phyloP scores from a whole-genome alignment of 148 eudicot genomes.

The Vaccinium corymbosum region DNA sequence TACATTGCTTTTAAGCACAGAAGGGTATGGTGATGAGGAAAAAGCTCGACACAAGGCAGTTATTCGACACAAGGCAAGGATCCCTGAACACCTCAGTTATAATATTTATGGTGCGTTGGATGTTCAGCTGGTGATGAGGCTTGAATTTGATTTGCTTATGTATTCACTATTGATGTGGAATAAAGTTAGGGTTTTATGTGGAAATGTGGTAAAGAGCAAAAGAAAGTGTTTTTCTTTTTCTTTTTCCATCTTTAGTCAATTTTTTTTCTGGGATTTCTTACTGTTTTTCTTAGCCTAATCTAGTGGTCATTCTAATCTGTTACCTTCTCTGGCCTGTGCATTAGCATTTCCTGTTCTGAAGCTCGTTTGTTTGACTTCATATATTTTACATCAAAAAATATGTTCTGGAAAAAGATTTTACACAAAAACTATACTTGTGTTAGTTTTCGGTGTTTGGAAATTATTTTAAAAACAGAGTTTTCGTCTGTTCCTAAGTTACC shows the following conservation, averaged over 20 bases:
- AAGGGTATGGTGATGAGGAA: constrained; percentile 48
- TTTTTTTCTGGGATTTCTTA: not conserved
- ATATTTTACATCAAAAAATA: not conserved
- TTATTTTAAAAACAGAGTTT: not conserved
- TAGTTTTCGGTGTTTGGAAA: not conserved
- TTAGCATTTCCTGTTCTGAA: not conserved
- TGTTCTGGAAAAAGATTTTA: not conserved
- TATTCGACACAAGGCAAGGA: constrained; percentile 77
- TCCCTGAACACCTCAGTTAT: not conserved
- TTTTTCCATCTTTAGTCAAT: not conserved
- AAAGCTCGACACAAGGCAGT: constrained; percentile 69
- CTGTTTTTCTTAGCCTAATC: not conserved
- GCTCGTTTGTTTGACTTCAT: not conserved
- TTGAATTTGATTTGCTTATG: not conserved
- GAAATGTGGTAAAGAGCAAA: not conserved
- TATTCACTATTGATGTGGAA: not conserved
- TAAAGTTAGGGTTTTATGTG: not conserved
- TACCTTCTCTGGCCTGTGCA: not conserved
- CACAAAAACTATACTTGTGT: not conserved
- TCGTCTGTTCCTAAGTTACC: not conserved
- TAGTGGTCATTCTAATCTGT: not conserved
- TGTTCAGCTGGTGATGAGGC: constrained; percentile 1
- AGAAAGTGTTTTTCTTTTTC: not conserved
- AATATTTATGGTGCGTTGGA: not conserved
- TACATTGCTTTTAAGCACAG: constrained; percentile 47